Conservation (phyloP, 176 grass and related monocot genomes). For the Hordeum marinum region DNA sequence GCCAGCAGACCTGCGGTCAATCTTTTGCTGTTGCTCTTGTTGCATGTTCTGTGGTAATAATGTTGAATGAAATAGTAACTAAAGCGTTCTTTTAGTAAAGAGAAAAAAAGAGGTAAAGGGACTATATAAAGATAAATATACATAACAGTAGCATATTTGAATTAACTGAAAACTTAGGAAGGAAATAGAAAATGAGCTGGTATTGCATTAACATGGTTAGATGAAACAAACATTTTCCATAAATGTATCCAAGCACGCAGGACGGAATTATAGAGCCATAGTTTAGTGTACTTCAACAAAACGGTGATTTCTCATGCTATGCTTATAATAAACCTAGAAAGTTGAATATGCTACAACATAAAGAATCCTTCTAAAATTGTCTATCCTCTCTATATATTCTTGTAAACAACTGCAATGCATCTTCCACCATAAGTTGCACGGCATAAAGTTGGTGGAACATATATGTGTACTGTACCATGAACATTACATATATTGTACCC, state of each 20-base stretch:
- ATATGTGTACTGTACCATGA: neutral
- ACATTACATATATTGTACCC: neutral
- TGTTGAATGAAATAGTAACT: constrained; percentile 30
- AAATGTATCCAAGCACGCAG: neutral
- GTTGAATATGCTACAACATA: neutral
- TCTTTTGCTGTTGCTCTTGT: constrained; percentile 63
- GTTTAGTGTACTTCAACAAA: neutral
- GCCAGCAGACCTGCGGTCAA: constrained; percentile 80
- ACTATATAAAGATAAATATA: constrained; percentile 7
- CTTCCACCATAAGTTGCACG: neutral
- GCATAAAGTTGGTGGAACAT: neutral
- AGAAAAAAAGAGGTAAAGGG: constrained; percentile 14
- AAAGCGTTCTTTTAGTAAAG: constrained; percentile 41
- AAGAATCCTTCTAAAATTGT: neutral
- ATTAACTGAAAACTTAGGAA: neutral
- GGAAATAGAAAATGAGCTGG: neutral
- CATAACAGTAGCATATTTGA: neutral
- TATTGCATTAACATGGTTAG: neutral
- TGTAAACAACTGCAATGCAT: neutral
- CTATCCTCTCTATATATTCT: neutral
- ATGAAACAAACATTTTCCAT: neutral
- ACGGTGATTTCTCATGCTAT: neutral
- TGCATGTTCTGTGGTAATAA: constrained; percentile 48
- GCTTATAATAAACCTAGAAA: neutral
- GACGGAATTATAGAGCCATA: neutral